phyloP scores from a whole-genome alignment of 2,329 filamentous ascomycete species.

The Hypoxylon sp. region DNA sequence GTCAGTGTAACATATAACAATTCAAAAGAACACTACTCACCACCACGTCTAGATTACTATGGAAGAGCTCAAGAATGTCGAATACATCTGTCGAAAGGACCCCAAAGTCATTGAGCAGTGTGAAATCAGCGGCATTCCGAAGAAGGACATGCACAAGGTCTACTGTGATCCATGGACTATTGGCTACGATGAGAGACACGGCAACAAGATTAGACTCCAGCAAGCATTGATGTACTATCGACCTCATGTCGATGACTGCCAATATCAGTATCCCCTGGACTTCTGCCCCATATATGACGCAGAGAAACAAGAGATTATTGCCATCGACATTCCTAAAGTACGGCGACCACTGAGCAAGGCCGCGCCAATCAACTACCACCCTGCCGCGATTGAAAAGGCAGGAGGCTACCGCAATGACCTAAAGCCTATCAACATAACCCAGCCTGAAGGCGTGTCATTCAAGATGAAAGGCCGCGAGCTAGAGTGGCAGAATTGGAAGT shows the following conservation, averaged over 20 bases:
- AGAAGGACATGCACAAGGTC: slow-evolving; percentile 91
- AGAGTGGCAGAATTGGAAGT: slow-evolving; percentile 93
- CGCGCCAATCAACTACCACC: slow-evolving; percentile 84
- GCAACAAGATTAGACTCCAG: slow-evolving; percentile 82
- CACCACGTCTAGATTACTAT: slow-evolving; percentile 78
- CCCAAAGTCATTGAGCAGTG: slow-evolving; percentile 93
- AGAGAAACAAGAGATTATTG: slow-evolving; percentile 82
- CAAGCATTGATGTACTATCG: slow-evolving; percentile 97
- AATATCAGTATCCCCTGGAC: slow-evolving; percentile 92
- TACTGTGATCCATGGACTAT: slow-evolving; percentile 98
- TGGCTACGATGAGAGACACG: slow-evolving; percentile 92
- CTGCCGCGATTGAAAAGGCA: slow-evolving; percentile 77
- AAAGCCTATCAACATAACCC: slow-evolving; percentile 89
- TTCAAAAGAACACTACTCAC: slow-evolving; percentile 17
- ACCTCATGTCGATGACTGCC: slow-evolving; percentile 85
- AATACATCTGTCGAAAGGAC: slow-evolving; percentile 81
- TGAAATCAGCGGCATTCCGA: slow-evolving; percentile 82
- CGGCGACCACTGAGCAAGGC: slow-evolving; percentile 81
- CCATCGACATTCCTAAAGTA: slow-evolving; percentile 85
- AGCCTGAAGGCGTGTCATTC: slow-evolving; percentile 92
- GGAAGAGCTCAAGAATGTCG: slow-evolving; percentile 88
- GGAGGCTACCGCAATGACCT: slow-evolving; percentile 84
- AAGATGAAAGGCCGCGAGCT: slow-evolving; percentile 79
- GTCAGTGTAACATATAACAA: slow-evolving; percentile 59
- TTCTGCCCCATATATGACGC: slow-evolving; percentile 94